Evolutionary conservation across 495 filamentous ascomycete genomes (phyloP), one percentile per base, ranked within the genome.

Genomic region (Lasiosphaeria ovina): DNA sequence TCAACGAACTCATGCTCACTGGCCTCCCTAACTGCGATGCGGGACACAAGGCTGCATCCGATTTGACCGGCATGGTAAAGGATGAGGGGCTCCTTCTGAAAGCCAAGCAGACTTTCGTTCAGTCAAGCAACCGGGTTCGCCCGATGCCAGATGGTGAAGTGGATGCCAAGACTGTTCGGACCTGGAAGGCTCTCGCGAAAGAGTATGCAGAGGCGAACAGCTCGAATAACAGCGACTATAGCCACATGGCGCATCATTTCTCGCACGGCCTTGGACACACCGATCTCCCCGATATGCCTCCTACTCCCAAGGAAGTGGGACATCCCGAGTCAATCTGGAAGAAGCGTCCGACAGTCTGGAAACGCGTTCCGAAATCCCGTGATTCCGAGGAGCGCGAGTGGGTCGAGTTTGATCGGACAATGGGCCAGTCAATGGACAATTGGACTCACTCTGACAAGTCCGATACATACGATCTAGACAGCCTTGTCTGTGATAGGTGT

Each of bases 61-160:
- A 79, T 16, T 63, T 81, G 24, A 57, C 60, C 1, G 71, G 74
- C 3, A 65, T 81, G 54, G 53, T 81, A 38, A 75, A 71, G 61
- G 71, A 81, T 38, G 77, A 78, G 48, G 79, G 79, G 3, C 69
- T 81, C 2, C 54, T 76, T 14, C 57, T 78, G 17, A 70, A 74
- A 49, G 64, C 71, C 10, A 62, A 64, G 3, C 68, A 75, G 3
- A 60, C 71, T 3, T 75, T 76, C 50, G 63, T 79, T 3, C 68
- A 64, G 14, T 48, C 59, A 11, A 68, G 66, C 16, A 69, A 68
- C 14, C 42, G 54, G 16, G 52, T 80, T 17, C 72, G 66, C 36
- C 36, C 58, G 47, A 68, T 76, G 10, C 3, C 16, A 10, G 62
- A 62, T 34, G 53, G 59, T 32, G 44, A 69, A 14, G 61, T 71